Conservation (phyloP, 495 filamentous ascomycete genomes). For the Schizothecium vesticola region DNA sequence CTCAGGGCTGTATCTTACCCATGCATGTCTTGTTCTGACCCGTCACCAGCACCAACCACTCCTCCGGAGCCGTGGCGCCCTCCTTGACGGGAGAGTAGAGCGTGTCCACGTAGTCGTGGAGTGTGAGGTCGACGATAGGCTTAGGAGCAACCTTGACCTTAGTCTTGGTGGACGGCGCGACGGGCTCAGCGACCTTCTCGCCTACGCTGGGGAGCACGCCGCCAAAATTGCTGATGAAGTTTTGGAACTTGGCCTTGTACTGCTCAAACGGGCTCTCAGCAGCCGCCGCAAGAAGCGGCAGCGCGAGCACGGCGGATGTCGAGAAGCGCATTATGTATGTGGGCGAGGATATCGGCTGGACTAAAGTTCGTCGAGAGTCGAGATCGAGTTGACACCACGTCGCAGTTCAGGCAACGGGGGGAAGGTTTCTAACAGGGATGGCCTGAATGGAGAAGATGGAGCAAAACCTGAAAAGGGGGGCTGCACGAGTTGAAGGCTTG, state of each 20-base stretch:
- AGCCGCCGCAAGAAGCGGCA: slow-evolving; percentile 65
- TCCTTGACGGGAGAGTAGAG: slow-evolving; percentile 58
- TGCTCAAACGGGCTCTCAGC: slow-evolving; percentile 40
- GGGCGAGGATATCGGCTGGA: neutral
- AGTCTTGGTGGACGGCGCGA: slow-evolving; percentile 35
- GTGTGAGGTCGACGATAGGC: slow-evolving; percentile 55
- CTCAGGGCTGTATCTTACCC: slow-evolving; percentile 40
- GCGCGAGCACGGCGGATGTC: slow-evolving; percentile 53
- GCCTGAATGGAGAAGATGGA: slow-evolving; percentile 10
- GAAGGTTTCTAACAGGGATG: neutral
- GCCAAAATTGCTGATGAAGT: slow-evolving; percentile 45
- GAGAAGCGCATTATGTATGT: slow-evolving; percentile 64
- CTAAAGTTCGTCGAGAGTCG: neutral
- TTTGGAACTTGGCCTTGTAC: slow-evolving; percentile 67
- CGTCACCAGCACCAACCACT: slow-evolving; percentile 77
- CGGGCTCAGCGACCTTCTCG: slow-evolving; percentile 50
- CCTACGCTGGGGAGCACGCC: slow-evolving; percentile 50
- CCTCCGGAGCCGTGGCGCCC: slow-evolving; percentile 52
- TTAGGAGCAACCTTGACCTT: slow-evolving; percentile 39
- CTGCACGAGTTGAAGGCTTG: slow-evolving; percentile 12
- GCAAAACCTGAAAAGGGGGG: slow-evolving; percentile 12
- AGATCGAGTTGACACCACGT: slow-evolving; percentile 3
- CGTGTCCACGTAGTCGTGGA: slow-evolving; percentile 65
- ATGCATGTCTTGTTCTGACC: slow-evolving; percentile 88
- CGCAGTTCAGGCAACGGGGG: neutral